Percentiles rank a stretch among this genome's conserved stretches.
These are phyloP conservation scores for Suillus variegatus DNA, from an alignment of 768 basidiomycete genomes.

Conservation along the genomic window DNA sequence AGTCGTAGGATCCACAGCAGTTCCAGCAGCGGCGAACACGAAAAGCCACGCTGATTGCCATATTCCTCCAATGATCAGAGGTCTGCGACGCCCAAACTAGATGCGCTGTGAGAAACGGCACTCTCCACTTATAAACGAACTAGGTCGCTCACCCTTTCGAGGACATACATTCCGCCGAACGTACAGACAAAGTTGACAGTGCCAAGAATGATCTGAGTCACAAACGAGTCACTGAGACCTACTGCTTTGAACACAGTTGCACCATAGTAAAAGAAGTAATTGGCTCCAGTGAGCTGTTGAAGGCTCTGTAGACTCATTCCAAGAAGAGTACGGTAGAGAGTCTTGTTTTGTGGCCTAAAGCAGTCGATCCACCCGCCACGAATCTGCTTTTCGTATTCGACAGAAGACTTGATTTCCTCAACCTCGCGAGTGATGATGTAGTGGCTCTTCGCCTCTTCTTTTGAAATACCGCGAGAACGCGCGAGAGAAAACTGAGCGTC, in stretches of 20 bases:
- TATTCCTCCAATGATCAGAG: slow-evolving; percentile 66
- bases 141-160: slow-evolving; percentile 53
- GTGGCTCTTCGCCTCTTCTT: slow-evolving; percentile 39
- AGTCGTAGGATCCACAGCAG: slow-evolving; percentile 52
- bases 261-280: slow-evolving; percentile 70
- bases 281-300: slow-evolving; percentile 73
- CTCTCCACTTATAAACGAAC: neutral
- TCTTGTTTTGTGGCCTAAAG: slow-evolving; percentile 56
- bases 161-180: slow-evolving; percentile 71
- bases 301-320: slow-evolving; percentile 68
- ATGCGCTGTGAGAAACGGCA: neutral
- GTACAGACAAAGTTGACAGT: slow-evolving; percentile 73
- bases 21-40: slow-evolving; percentile 73
- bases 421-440: slow-evolving; percentile 47
- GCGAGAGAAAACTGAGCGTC: slow-evolving; percentile 52
- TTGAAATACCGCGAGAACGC: slow-evolving; percentile 48
- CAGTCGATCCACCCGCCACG: slow-evolving; percentile 68
- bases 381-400: slow-evolving; percentile 49
- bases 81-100: slow-evolving; percentile 63
- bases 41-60: slow-evolving; percentile 76
- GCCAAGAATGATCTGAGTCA: slow-evolving; percentile 77
- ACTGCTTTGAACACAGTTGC: slow-evolving; percentile 70
- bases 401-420: slow-evolving; percentile 54
- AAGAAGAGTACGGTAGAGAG: slow-evolving; percentile 62
- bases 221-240: slow-evolving; percentile 64